phyloP scores from a whole-genome alignment of 768 basidiomycete genomes.

The Leccinum broughii region DNA sequence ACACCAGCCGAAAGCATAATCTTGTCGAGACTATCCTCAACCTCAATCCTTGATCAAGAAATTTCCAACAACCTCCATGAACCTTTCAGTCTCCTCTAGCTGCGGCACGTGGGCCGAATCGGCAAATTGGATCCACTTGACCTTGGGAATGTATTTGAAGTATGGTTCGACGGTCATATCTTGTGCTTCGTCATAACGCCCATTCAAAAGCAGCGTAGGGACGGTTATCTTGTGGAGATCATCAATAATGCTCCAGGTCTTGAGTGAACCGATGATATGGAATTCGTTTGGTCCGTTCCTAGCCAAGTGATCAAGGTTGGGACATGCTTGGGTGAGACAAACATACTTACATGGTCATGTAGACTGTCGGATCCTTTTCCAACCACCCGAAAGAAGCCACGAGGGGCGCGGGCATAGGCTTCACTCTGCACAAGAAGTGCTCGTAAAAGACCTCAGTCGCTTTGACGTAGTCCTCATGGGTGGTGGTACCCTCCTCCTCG shows the following conservation, averaged over 20 bases:
- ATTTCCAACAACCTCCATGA: conserved; percentile 33
- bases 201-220: conserved; percentile 38
- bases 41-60: conserved; percentile 26
- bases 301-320: conserved; percentile 2
- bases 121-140: conserved; percentile 39
- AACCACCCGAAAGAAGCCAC: conserved; percentile 32
- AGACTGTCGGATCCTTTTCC: conserved; percentile 49
- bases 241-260: conserved; percentile 36
- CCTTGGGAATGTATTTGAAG: conserved; percentile 34
- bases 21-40: not conserved
- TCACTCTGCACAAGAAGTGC: conserved; percentile 42
- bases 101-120: conserved; percentile 39
- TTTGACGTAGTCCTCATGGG: conserved; percentile 44
- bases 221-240: conserved; percentile 35
- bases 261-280: conserved; percentile 34
- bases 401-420: conserved; percentile 47
- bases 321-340: not conserved
- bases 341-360: conserved; percentile 43
- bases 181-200: conserved; percentile 38
- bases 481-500: conserved; percentile 45
- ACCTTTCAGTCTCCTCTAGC: conserved; percentile 38
- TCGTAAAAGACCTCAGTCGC: conserved; percentile 44
- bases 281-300: conserved; percentile 46
- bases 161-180: conserved; percentile 36
- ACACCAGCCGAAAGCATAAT: not conserved